phyloP scores from a whole-genome alignment of 2,329 filamentous ascomycete species.

The Gnomoniopsis sp. region DNA sequence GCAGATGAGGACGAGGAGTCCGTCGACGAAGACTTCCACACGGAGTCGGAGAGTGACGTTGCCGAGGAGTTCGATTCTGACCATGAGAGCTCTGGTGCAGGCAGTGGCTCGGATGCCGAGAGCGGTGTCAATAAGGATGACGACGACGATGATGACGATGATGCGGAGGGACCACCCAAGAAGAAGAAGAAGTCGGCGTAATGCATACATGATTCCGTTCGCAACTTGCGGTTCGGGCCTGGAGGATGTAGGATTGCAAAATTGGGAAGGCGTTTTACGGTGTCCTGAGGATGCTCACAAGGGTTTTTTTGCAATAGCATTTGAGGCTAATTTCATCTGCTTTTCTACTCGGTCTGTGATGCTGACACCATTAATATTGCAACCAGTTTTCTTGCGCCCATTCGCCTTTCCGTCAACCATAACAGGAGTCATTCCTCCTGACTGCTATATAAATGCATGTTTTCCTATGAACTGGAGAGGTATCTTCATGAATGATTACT shows the following conservation, averaged over 20 bases:
- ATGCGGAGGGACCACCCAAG: constrained; percentile 34
- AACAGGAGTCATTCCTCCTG: no score
- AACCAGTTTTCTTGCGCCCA: no score
- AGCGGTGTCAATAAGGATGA: constrained; percentile 56
- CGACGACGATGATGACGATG: constrained; percentile 39
- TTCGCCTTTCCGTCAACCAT: no score
- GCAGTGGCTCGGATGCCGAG: constrained; percentile 63
- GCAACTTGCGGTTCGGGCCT: not conserved
- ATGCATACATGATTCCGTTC: not conserved
- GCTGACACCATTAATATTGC: not conserved
- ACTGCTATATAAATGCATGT: no score
- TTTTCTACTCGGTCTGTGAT: not conserved
- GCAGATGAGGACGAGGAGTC: constrained; percentile 96
- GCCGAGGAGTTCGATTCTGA: constrained; percentile 93
- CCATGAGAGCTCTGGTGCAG: constrained; percentile 79
- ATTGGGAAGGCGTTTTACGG: constrained; percentile 14
- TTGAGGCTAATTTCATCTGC: not conserved
- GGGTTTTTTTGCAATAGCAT: constrained; percentile 1
- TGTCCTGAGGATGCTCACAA: not conserved
- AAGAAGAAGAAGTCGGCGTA: constrained; percentile 40
- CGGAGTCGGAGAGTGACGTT: constrained; percentile 89
- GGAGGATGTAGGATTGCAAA: not conserved
- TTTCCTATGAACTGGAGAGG: no score
- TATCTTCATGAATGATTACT: no score
- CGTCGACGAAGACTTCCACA: constrained; percentile 92